Evolutionary conservation across 306 rosid genomes (phyloP).

Genomic region (Acacia acuminata): DNA sequence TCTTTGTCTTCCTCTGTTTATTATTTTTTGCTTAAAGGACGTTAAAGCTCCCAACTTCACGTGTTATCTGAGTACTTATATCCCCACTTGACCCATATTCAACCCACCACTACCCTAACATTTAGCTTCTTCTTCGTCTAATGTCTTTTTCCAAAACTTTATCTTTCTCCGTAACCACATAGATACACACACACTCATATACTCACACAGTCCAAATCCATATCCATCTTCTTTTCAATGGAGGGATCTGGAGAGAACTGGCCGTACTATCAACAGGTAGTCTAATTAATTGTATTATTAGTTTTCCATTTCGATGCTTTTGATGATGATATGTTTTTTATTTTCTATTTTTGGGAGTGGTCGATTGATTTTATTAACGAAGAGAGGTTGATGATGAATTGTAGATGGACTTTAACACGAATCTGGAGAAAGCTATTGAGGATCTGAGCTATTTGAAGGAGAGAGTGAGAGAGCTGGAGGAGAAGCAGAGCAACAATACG

Average conservation of each 20-base stretch:
- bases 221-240: background rate
- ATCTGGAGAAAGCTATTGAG: slow-evolving; percentile 30
- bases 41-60: too few relatives aligned
- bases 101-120: too few relatives aligned
- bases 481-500: slow-evolving; percentile 1
- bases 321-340: too few relatives aligned
- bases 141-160: background rate
- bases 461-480: slow-evolving; percentile 42
- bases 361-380: background rate
- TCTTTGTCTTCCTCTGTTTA: background rate
- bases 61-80: too few relatives aligned
- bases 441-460: slow-evolving; percentile 36
- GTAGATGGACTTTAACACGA: slow-evolving; percentile 34
- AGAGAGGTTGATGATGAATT: background rate
- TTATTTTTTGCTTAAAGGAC: too few relatives aligned
- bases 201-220: too few relatives aligned
- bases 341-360: background rate
- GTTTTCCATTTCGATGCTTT: too few relatives aligned
- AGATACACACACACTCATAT: too few relatives aligned
- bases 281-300: background rate
- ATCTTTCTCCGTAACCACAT: too few relatives aligned
- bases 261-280: background rate
- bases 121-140: background rate
- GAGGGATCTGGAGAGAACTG: background rate
- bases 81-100: too few relatives aligned